Conservation (phyloP, 2,329 filamentous ascomycete species). For the Alternaria triticina region DNA sequence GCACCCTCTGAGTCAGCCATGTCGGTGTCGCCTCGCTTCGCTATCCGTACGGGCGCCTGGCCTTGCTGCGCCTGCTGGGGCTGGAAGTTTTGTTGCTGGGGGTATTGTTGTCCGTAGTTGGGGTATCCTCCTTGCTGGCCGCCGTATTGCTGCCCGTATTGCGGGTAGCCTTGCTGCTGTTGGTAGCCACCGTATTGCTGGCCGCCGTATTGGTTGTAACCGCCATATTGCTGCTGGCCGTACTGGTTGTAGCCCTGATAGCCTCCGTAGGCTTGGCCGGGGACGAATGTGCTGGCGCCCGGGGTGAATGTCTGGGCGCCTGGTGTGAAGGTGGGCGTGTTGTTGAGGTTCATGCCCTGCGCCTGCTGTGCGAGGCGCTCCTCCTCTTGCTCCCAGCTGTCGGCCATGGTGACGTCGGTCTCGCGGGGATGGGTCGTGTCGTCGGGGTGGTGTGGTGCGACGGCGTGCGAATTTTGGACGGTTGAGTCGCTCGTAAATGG, state of each 20-base stretch:
- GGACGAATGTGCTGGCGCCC: slow-evolving; percentile 11
- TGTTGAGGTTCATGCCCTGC: slow-evolving; percentile 43
- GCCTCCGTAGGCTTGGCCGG: slow-evolving; percentile 47
- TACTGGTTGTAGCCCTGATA: slow-evolving; percentile 69
- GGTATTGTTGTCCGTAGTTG: slow-evolving; percentile 17
- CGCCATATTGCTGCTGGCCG: slow-evolving; percentile 50
- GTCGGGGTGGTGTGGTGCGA: slow-evolving; percentile 7
- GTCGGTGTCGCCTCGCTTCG: slow-evolving; percentile 63
- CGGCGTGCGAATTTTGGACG: neutral
- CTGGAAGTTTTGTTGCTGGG: slow-evolving; percentile 43
- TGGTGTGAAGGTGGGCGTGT: slow-evolving; percentile 18
- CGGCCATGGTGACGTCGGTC: slow-evolving; percentile 69
- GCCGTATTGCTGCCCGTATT: slow-evolving; percentile 54
- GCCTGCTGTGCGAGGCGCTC: slow-evolving; percentile 75
- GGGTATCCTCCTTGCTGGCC: slow-evolving; percentile 42
- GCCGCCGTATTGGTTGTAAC: slow-evolving; percentile 64
- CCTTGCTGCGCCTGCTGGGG: slow-evolving; percentile 53
- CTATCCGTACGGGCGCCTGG: slow-evolving; percentile 65
- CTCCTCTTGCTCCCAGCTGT: slow-evolving; percentile 95
- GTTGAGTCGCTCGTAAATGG: neutral
- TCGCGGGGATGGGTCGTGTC: slow-evolving; percentile 5
- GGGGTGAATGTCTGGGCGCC: slow-evolving; percentile 22
- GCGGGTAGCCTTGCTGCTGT: slow-evolving; percentile 54
- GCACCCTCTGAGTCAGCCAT: slow-evolving; percentile 57
- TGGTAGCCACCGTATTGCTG: slow-evolving; percentile 49